Evolutionary conservation across 371 early-diverging fungal species (phyloP), one percentile per base, ranked within the genome.

Genomic region (Smittium mucronatum): DNA sequence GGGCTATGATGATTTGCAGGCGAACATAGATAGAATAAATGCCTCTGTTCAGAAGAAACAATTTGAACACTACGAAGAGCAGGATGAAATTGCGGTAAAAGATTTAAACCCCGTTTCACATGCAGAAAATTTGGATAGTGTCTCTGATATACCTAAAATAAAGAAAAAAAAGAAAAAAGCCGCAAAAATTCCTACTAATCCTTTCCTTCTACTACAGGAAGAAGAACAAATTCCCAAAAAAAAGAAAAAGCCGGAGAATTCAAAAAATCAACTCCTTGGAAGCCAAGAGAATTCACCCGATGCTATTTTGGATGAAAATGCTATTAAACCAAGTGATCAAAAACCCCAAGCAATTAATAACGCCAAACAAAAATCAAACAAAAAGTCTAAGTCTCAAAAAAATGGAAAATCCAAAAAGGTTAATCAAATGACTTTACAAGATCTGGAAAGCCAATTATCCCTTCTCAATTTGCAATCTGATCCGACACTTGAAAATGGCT

Each of bases 301-400:
- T 47, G 47, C 5, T 21, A 47, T 11, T 47, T 11, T 11, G 5
- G 21, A 47, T 21, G 5, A 5, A 21, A 47, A 47, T 47, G 5
- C 47, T 47, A 21, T 47, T 5, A n/a, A n/a, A n/a, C 5, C 5
- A 5, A 47, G 21, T 5, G 47, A 47, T 21, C 47, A 47, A 47
- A n/a, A n/a, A n/a, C 11, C 21, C 47, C 47, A 47, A 47, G 47
- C 47, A 47, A 11, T 21, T 47, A 47, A 5, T 47, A 5, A 47
- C 5, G 21, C 5, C 21, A 47, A 47, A 47, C 21, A 5, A 5
- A 47, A 47, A 47, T 47, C 47, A 2, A 67, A 81, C 76, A 34
- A 76, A 84, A 74, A 83, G 83, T 60, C 88, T 88, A 71, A 77
- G 89, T 64, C 87, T 88, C 47, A 76, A 75, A 68, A 82, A 84